Evolutionary conservation across 1,139 yeast species (phyloP).

Genomic region (Zygoascus meyerae): DNA sequence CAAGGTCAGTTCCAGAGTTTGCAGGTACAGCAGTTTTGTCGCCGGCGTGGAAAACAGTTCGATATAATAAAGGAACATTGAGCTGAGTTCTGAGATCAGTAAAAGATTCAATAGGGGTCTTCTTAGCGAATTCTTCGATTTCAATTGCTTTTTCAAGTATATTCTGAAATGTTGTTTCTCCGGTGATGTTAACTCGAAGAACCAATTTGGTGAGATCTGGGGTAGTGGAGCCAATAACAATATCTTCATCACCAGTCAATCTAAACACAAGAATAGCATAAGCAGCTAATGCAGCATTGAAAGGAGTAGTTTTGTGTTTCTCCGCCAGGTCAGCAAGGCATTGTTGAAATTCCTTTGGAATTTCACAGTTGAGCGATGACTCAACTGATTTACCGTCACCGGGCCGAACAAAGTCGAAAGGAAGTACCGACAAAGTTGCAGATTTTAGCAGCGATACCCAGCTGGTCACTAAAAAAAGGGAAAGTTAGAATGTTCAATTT

Average conservation of each 20-base stretch:
- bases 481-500: too few relatives aligned
- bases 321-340: background rate
- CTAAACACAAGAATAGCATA: slow-evolving; percentile 70
- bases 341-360: slow-evolving; percentile 28
- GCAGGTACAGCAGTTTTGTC: slow-evolving; percentile 30
- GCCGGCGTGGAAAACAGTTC: slow-evolving; percentile 45
- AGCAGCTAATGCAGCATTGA: slow-evolving; percentile 56
- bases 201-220: slow-evolving; percentile 38
- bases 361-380: slow-evolving; percentile 44
- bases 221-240: slow-evolving; percentile 68
- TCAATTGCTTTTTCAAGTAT: slow-evolving; percentile 43
- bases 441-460: slow-evolving; percentile 71
- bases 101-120: slow-evolving; percentile 39
- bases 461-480: background rate
- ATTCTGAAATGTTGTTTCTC: slow-evolving; percentile 44
- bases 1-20: slow-evolving; percentile 54
- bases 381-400: slow-evolving; percentile 64
- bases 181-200: slow-evolving; percentile 47
- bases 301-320: slow-evolving; percentile 26
- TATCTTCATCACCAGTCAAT: slow-evolving; percentile 90
- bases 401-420: slow-evolving; percentile 82
- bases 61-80: slow-evolving; percentile 40
- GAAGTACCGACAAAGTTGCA: slow-evolving; percentile 81
- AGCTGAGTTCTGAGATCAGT: slow-evolving; percentile 52
- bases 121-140: slow-evolving; percentile 39